Base-by-base conservation (phyloP, 2,329 filamentous ascomycete species). In the Epichloe gansuensis region DNA sequence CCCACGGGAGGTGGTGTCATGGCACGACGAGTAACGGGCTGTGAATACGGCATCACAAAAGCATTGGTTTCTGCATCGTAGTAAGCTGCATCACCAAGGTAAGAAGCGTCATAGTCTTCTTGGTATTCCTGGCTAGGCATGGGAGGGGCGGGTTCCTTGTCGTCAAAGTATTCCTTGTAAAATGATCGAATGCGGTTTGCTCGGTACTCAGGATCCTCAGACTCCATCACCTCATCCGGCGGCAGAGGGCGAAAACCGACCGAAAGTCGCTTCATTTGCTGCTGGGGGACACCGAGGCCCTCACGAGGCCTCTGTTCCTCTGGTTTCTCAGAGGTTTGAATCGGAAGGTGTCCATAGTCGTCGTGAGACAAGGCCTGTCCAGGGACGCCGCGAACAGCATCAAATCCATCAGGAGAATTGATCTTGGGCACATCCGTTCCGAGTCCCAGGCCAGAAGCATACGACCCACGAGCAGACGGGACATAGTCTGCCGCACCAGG, bases 111-210 rank as follows among this genome's bases (percentile, higher is more conserved):
- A 61, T 88, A 87, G 60, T 91, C 86, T 61, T 90, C 86, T 56
- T 87, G 84, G 66, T 90, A 87, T 51, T 74, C 65, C 15, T 62
- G 59, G 23, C 56, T 58, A 7, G 67, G 67, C 59, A 75, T 58
- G 1, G 71, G 69, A 27, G 72, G 73, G n/a, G 68, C 61, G 5
- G 64, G 59, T 42, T 68, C 67, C 64, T 82, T 87, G 42, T 96
- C 91, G 58, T 97, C 93, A 61, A 98, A 98, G 72, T 98, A 98
- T 66, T 98, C 93, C 73, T 96, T 96, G 74, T 98, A 98, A 74
- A 98, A 98, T 4, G 93, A 98, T 66, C 93, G 81, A 59, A 98
- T 98, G 53, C 93, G 84, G 73, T 96, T 97, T 57, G 93, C 93
- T 61, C 93, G 82, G 63, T 91, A 84, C 67, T 97, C 93, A 0